A percentile compares a stretch with the other conserved stretches of the same genome.
These are phyloP conservation scores for Solanum hybrid DNA, from an alignment of 305 asterid genomes.

Conservation along the genomic window DNA sequence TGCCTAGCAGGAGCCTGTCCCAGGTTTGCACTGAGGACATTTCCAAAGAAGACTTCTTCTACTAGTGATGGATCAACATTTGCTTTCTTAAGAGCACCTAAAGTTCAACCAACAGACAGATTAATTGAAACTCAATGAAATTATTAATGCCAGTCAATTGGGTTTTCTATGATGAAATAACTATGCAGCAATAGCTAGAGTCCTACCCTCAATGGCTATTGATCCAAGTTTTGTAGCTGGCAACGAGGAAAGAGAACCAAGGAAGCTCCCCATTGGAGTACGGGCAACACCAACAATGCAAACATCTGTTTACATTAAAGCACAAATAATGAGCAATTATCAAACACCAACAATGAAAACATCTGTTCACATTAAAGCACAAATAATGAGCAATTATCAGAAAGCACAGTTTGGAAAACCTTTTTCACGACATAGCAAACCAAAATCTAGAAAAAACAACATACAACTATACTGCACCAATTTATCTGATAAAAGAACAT, in stretches of 20 bases:
- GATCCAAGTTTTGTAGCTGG: constrained; percentile 97
- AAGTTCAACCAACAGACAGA: constrained; percentile 7
- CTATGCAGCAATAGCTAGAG: constrained; percentile 4
- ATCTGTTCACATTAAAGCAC: constrained; percentile 40
- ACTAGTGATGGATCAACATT: constrained; percentile 81
- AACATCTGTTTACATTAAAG: constrained; percentile 52
- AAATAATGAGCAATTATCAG: constrained; percentile 2
- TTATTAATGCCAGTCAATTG: not conserved
- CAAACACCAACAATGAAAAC: constrained; percentile 86
- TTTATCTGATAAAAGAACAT: not conserved
- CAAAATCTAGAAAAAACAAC: not conserved
- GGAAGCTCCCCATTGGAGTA: constrained; percentile 93
- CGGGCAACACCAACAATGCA: constrained; percentile 97
- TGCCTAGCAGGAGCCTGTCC: constrained; percentile 99
- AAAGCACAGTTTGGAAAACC: not conserved
- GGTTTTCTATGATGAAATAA: not conserved
- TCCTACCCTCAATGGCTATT: constrained; percentile 74
- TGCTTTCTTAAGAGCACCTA: constrained; percentile 91
- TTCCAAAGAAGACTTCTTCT: constrained; percentile 87
- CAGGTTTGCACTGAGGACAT: constrained; percentile 93
- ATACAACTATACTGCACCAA: not conserved
- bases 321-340: not conserved
- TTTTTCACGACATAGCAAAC: not conserved
- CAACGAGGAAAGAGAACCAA: constrained; percentile 86
- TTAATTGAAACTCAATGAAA: not conserved